Percentiles rank a stretch among this genome's conserved stretches.
Conservation (phyloP, 192 early-diverging fungal species). For the Coemansia sp. region DNA sequence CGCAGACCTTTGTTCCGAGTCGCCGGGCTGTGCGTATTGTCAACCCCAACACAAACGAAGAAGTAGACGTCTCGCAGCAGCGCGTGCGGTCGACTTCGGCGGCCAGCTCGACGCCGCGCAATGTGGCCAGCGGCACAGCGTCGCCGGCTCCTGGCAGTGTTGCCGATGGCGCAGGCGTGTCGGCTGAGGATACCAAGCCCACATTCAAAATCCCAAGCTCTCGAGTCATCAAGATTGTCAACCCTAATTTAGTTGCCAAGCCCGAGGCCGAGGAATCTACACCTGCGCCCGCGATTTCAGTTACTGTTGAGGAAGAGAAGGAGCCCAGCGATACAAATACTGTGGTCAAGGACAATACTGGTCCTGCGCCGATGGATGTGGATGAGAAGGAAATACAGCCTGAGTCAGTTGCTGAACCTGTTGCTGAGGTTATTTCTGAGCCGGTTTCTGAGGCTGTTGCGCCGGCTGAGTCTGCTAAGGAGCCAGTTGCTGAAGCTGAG, state of each 20-base stretch:
- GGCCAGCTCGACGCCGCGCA: conserved; percentile 42
- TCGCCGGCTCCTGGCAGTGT: conserved; percentile 33
- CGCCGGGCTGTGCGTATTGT: conserved; percentile 67
- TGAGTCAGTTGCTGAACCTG: too few species aligned
- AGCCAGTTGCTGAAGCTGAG: conserved; percentile 21
- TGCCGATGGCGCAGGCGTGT: conserved; percentile 24
- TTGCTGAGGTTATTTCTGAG: too few species aligned
- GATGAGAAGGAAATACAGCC: too few species aligned
- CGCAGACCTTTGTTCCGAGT: conserved; percentile 43
- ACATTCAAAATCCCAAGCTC: conserved; percentile 49
- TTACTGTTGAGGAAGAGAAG: too few species aligned
- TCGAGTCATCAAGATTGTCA: conserved; percentile 51
- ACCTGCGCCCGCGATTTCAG: conserved; percentile 6
- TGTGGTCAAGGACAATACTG: too few species aligned
- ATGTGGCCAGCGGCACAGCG: conserved; percentile 41
- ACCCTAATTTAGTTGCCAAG: conserved; percentile 39
- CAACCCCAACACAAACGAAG: conserved; percentile 70
- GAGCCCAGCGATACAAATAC: too few species aligned
- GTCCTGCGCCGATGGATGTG: too few species aligned
- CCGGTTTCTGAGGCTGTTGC: too few species aligned
- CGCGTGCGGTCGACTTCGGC: conserved; percentile 42
- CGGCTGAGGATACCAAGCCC: conserved; percentile 30
- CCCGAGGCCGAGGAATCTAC: conserved; percentile 12
- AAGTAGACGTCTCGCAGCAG: conserved; percentile 60
- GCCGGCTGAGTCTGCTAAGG: too few species aligned